A percentile compares a stretch with the other conserved stretches of the same genome.
phyloP scores from a whole-genome alignment of 169 alveolate species.

The Plasmodium adleri region DNA sequence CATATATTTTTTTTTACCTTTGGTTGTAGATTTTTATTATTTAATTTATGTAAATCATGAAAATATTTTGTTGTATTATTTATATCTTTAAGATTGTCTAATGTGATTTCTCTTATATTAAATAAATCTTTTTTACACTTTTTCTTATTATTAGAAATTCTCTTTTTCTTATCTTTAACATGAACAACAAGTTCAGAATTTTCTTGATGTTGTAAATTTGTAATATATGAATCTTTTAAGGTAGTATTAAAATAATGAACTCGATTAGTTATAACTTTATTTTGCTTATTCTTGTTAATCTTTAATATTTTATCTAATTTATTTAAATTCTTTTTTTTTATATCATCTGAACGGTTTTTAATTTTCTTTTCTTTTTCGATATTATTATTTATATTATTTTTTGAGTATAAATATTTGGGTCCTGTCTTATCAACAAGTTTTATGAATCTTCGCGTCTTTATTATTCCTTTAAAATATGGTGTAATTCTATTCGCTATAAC shows the following conservation, averaged over 20 bases:
- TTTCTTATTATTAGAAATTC: slow-evolving; percentile 14
- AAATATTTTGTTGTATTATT: background rate
- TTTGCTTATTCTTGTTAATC: slow-evolving; percentile 37
- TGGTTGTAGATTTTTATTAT: slow-evolving; percentile 1
- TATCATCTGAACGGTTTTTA: slow-evolving; percentile 12
- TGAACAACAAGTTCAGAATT: slow-evolving; percentile 27
- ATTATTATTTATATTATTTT: slow-evolving; percentile 25
- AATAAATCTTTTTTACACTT: slow-evolving; percentile 19
- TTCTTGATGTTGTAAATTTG: slow-evolving; percentile 24
- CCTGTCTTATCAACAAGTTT: slow-evolving; percentile 26
- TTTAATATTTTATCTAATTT: slow-evolving; percentile 43
- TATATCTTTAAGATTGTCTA: slow-evolving; percentile 29
- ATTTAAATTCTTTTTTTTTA: slow-evolving; percentile 19
- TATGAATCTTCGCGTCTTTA: slow-evolving; percentile 68
- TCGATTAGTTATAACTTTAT: slow-evolving; percentile 56
- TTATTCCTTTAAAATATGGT: slow-evolving; percentile 64
- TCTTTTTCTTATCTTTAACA: slow-evolving; percentile 52
- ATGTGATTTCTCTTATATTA: slow-evolving; percentile 12
- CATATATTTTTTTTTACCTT: slow-evolving; percentile 10
- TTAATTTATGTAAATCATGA: slow-evolving; percentile 20
- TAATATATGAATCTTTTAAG: slow-evolving; percentile 33
- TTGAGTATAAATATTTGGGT: slow-evolving; percentile 39
- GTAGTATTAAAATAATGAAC: slow-evolving; percentile 39
- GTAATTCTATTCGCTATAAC: slow-evolving; percentile 73
- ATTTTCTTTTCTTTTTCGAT: slow-evolving; percentile 5